Evolutionary conservation across 108 stramenopile species (phyloP), one percentile per base, ranked within the genome.

Genomic region (Pseudonitzschia multistriata): DNA sequence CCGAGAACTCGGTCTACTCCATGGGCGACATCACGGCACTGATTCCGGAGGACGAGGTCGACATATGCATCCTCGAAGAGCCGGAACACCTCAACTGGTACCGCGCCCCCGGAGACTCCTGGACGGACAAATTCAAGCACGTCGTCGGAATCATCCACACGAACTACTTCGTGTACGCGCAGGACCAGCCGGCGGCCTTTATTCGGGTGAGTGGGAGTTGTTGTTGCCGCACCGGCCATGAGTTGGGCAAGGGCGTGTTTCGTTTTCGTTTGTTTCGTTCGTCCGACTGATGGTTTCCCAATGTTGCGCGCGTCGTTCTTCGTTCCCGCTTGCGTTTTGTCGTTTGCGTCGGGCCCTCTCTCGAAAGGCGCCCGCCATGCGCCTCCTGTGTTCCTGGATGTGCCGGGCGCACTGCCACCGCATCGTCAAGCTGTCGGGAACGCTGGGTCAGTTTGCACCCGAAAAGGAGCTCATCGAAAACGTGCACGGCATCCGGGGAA

Each of bases 141-240:
- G 93, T 94, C n/a, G 93, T 96, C 13, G 96, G 96, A 29, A 87
- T 96, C 57, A 78, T 96, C 22, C 96, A 96, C 62, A 96, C 96
- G 10, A 94, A 96, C 67, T 96, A 96, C 80, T 87, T 88, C 71
- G 85, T 80, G 4, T 96, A 96, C 63, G 87, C 88, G 25, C 73
- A 79, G 28, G 89, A 94, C 52, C 91, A 92, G 65, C 91, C 91
- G 14, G 88, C 82, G 21, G 90, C 90, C 15, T 77, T 88, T 37
- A 79, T 94, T 55, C 72, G 90, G 40, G 85, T 86, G 61, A 77
- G 85, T 78, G n/a, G n/a, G n/a, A n/a, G n/a, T n/a, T 15, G 3
- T 17, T n/a, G n/a, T n/a, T n/a, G n/a, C n/a, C n/a, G n/a, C n/a
- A n/a, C n/a, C n/a, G n/a, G n/a, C n/a, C 28, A 5, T 71, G 4